phyloP scores from a whole-genome alignment of 1,139 yeast species.

The Geotrichum klebahnii region DNA sequence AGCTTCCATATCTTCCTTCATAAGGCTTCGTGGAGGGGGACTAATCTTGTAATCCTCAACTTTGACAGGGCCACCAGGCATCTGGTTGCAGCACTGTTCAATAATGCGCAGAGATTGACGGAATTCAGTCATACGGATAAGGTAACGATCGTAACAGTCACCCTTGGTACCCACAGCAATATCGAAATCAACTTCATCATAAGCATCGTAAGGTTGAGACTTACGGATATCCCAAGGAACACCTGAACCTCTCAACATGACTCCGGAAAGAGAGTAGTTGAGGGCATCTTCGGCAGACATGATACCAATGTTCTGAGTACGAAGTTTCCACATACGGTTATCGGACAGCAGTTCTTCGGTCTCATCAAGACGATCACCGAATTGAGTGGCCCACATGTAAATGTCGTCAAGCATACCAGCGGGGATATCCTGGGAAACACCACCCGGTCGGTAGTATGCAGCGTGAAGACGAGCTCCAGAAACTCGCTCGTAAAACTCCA shows the following conservation, averaged over 20 bases:
- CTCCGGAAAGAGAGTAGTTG: slow-evolving; percentile 77
- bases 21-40: slow-evolving; percentile 74
- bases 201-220: slow-evolving; percentile 87
- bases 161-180: slow-evolving; percentile 83
- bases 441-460: slow-evolving; percentile 89
- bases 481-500: slow-evolving; percentile 91
- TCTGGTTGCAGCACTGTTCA: slow-evolving; percentile 83
- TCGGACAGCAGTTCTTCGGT: slow-evolving; percentile 85
- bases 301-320: slow-evolving; percentile 76
- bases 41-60: slow-evolving; percentile 84
- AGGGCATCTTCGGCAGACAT: slow-evolving; percentile 85
- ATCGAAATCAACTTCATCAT: slow-evolving; percentile 80
- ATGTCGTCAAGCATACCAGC: slow-evolving; percentile 83
- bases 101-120: slow-evolving; percentile 86
- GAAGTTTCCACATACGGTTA: slow-evolving; percentile 88
- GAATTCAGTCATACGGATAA: slow-evolving; percentile 86
- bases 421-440: slow-evolving; percentile 85
- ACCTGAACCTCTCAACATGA: slow-evolving; percentile 89
- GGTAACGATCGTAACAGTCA: slow-evolving; percentile 87
- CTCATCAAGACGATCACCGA: slow-evolving; percentile 89
- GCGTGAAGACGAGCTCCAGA: slow-evolving; percentile 87
- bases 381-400: slow-evolving; percentile 95
- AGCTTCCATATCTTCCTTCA: slow-evolving; percentile 94
- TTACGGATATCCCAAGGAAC: slow-evolving; percentile 82
- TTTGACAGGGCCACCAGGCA: slow-evolving; percentile 91